Conservation (phyloP, 164 flowering plant species). For the Stephania japonica region DNA sequence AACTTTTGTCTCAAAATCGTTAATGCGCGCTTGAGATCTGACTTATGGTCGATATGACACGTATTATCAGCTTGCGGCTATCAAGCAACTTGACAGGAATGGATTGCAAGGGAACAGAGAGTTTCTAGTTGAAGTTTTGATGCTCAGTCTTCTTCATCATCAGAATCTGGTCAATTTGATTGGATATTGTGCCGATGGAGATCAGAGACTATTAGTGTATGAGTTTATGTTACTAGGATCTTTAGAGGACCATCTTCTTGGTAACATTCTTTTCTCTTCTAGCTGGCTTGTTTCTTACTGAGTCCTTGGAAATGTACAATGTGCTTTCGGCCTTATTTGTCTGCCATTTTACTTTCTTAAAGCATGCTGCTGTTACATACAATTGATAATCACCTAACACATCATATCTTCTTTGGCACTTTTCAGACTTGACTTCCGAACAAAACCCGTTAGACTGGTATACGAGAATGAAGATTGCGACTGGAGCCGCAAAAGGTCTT, state of each 20-base stretch:
- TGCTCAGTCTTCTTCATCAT: slow-evolving; percentile 34
- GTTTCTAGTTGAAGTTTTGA: slow-evolving; percentile 33
- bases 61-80: slow-evolving; percentile 25
- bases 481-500: slow-evolving; percentile 55
- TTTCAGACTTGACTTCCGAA: slow-evolving; percentile 21
- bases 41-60: slow-evolving; percentile 1
- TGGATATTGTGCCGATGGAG: slow-evolving; percentile 41
- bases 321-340: background rate
- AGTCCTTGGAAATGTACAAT: background rate
- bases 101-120: slow-evolving; percentile 36
- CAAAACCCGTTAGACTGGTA: slow-evolving; percentile 40
- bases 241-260: slow-evolving; percentile 33
- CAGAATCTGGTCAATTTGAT: slow-evolving; percentile 31
- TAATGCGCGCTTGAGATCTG: background rate
- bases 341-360: background rate
- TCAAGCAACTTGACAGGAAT: slow-evolving; percentile 34
- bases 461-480: slow-evolving; percentile 54
- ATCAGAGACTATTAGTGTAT: slow-evolving; percentile 33
- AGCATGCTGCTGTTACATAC: background rate
- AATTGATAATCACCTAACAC: background rate
- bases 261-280: slow-evolving; percentile 16
- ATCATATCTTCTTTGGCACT: slow-evolving; percentile 10
- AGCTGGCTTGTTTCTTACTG: background rate
- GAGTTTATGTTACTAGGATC: slow-evolving; percentile 35
- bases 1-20: background rate